These are phyloP conservation scores for Citrus trifoliata DNA, from an alignment of 345 rosid genomes.

Conservation along the genomic window DNA sequence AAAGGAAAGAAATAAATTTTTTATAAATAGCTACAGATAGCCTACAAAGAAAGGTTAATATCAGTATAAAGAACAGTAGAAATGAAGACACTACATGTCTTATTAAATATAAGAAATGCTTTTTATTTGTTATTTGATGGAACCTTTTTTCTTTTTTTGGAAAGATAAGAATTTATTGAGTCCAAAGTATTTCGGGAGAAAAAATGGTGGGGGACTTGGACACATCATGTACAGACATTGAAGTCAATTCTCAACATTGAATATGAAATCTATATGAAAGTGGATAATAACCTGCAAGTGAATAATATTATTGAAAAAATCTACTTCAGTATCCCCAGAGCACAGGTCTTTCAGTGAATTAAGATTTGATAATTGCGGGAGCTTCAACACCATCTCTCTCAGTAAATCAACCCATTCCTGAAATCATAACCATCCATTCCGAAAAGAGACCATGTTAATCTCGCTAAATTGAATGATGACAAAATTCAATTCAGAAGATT, in stretches of 20 bases:
- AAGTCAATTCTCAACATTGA: neutral
- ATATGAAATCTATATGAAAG: neutral
- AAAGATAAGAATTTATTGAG: neutral
- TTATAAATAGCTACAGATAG: neutral
- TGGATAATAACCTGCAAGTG: conserved; percentile 63
- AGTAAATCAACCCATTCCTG: conserved; percentile 93
- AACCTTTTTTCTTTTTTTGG: neutral
- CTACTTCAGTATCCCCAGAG: conserved; percentile 79
- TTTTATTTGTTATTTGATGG: neutral
- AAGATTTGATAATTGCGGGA: conserved; percentile 64
- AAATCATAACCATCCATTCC: conserved; percentile 16
- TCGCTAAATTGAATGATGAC: neutral
- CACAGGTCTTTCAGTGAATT: conserved; percentile 57
- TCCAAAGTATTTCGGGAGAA: neutral
- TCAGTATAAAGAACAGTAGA: neutral
- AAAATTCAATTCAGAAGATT: neutral
- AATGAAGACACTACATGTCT: neutral
- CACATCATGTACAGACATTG: neutral
- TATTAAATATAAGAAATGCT: neutral
- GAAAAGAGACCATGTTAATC: conserved; percentile 1
- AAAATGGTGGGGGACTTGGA: neutral
- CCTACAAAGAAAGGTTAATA: neutral
- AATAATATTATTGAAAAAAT: conserved; percentile 73
- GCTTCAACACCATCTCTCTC: conserved; percentile 72
- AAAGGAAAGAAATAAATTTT: neutral